Conservation (phyloP, 176 grass and related monocot species). For the Cymbopogon citratus region DNA sequence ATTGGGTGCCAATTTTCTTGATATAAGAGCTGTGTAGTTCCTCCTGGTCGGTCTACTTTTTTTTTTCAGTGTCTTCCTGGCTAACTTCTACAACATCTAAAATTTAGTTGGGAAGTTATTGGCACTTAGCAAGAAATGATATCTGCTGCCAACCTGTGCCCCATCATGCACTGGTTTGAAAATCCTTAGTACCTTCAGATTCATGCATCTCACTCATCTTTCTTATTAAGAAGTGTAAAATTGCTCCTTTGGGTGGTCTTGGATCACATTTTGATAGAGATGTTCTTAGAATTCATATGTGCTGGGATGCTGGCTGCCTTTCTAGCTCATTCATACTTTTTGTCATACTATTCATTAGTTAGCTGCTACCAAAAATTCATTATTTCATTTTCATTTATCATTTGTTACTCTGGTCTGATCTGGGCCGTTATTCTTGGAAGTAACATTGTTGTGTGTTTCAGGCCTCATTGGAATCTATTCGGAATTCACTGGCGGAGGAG, state of each 20-base stretch:
- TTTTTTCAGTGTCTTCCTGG: neutral
- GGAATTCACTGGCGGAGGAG: constrained; percentile 94
- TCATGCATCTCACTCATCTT: neutral
- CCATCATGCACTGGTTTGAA: neutral
- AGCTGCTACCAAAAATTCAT: neutral
- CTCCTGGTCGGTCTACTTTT: neutral
- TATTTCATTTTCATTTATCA: neutral
- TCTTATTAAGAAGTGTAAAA: neutral
- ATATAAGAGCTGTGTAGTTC: neutral
- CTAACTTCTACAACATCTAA: neutral
- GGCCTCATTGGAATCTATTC: constrained; percentile 93
- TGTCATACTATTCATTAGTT: neutral
- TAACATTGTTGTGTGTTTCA: constrained; percentile 37
- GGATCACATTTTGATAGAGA: neutral
- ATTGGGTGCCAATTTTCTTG: neutral
- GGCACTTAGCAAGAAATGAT: neutral
- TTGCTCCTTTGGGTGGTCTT: neutral
- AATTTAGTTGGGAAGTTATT: neutral
- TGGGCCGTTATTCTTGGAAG: neutral
- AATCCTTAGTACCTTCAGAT: neutral
- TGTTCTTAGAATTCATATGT: neutral
- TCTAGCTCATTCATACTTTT: neutral
- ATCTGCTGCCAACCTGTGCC: neutral
- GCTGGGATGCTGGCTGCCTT: neutral
- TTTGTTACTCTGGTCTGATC: neutral